These are phyloP conservation scores for Stentor coeruleus DNA, from an alignment of 73 alveolate species.

Conservation along the genomic window DNA sequence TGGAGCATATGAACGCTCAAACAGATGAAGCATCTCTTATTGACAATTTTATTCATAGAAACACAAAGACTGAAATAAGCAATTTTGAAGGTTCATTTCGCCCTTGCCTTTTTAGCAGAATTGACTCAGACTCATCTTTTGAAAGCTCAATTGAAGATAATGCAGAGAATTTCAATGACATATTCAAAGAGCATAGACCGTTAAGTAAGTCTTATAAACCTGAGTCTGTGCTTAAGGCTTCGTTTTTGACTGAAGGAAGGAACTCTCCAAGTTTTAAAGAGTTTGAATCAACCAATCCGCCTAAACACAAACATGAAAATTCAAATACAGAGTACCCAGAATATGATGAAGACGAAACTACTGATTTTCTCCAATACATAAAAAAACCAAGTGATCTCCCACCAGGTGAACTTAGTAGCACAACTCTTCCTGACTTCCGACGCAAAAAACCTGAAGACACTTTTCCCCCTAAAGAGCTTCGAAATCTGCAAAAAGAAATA, in stretches of 20 bases:
- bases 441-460: not conserved
- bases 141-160: not conserved
- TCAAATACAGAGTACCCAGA: too few relatives aligned
- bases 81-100: not conserved
- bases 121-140: not conserved
- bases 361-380: not conserved
- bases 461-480: too few relatives aligned
- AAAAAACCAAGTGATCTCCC: not conserved
- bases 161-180: not conserved
- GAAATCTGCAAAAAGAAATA: not conserved
- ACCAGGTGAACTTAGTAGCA: not conserved
- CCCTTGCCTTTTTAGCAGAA: not conserved
- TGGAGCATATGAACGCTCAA: not conserved
- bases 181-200: not conserved
- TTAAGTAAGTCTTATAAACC: not conserved
- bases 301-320: not conserved
- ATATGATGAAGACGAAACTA: not conserved
- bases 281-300: not conserved
- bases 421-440: not conserved
- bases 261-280: slow-evolving; percentile 6
- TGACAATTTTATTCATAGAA: not conserved
- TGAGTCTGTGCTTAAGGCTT: not conserved
- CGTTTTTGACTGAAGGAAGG: not conserved
- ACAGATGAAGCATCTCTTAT: not conserved
- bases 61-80: not conserved